Base-by-base conservation (phyloP, 352 stramenopile species). In the Globisporangium takayamanum region DNA sequence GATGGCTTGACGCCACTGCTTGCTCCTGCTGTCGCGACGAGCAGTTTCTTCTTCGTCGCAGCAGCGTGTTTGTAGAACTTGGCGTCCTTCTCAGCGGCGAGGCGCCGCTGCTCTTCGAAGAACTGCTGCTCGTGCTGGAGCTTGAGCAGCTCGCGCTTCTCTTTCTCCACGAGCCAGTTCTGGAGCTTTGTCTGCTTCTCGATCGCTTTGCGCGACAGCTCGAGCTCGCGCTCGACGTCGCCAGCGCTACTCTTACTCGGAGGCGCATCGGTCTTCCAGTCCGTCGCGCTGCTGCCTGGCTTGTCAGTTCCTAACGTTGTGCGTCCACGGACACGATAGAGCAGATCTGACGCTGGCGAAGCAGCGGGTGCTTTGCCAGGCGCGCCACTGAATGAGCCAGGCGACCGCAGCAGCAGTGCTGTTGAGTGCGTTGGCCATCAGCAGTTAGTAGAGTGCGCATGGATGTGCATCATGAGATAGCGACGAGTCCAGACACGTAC, bases 131-230 rank as follows among this genome's bases (percentile, higher is more conserved):
- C 84, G 45, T 83, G 72, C 33, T 94, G 76, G 25, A 95, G 72
- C 59, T 89, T 87, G 36, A 89, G 65, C 53, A 95, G 67, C 58
- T 95, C 85, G 45, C 81, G 77, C 33, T 80, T 75, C 59, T 96
- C 89, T 55, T 97, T 97, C 55, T 96, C 81, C 16, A 92, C 72
- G 20, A 96, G 69, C 88, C 88, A 97, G 37, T 84, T 89, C 51
- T 96, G 86, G 28, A 97, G 62, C 50, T 95, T 95, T 2, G 84
- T 80, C 55, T 97, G 86, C 70, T 95, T 95, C 59, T 92, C 85
- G 57, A 96, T 94, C 16, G 86, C 86, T 48, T 94, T 90, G 22
- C 80, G 80, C 5, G 78, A 84, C 12, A 73, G 47, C 53, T 87
- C 78, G 18, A 92, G 65, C 58, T 89, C 74, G 51, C 80, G 86